Evolutionary conservation across 2,329 filamentous ascomycete species (phyloP), one percentile per base, ranked within the genome.

Genomic region (Cladophialophora bantiana): DNA sequence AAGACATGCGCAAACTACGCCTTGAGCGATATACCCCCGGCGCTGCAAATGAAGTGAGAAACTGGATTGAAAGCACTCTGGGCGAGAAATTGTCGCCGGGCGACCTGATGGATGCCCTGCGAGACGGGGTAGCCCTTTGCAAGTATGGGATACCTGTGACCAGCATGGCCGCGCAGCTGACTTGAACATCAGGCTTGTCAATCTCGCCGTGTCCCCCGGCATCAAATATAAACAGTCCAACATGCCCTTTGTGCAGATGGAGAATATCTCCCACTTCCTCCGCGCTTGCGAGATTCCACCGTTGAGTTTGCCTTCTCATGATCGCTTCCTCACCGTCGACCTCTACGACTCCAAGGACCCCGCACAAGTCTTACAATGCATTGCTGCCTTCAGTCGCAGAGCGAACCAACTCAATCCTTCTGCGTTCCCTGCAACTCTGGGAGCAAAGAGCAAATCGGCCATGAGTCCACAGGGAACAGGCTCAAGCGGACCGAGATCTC

Each of bases 181-280:
- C 55, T 58, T 71, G 71, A 73, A 78, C 67, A 26, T 57, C 74
- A 95, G 93, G 75, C 88, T 98, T 60, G 87, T 92, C 74, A 98
- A 97, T 76, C 84, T 94, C 64, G 91, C 87, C 36, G 91, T 92
- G 32, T 87, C 89, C 15, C 91, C 92, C 0, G 90, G 90, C 36
- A 87, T 97, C 80, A 93, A 90, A 78, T 98, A 91, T 86, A 98
- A 98, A 81, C 85, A 90, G 76, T 97, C 94, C 0, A 82, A 88
- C 48, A 98, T 98, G 94, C 95, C 95, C 0, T 99, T 99, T 77
- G 94, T 98, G 48, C 95, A 99, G 80, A 98, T 98, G 94, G 95
- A 99, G 79, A 99, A 99, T 78, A 97, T 99, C 76, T 96, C 94
- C 4, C 92, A 96, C 76, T 99, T 97, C 80, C 88, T 99, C 62